Base-by-base conservation (phyloP, 441 rosid species). In the Populus hybrid region DNA sequence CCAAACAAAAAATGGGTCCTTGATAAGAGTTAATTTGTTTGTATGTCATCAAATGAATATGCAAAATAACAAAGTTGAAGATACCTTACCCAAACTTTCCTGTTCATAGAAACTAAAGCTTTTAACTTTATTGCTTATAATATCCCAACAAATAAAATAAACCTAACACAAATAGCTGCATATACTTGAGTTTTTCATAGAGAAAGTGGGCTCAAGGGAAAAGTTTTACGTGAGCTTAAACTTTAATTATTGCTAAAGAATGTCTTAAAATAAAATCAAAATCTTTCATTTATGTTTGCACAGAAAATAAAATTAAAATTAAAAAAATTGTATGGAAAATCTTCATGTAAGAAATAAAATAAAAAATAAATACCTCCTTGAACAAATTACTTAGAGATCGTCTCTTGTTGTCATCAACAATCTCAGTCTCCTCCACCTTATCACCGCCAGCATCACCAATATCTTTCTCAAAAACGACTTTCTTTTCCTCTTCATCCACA, bases 311-410 rank as follows among this genome's bases (percentile, higher is more conserved):
- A 28, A 28, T 2, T 28, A 26, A 26, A 26, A 26, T 26, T 26
- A 28, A 28, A 14, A 50, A 16, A 50, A 50, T 1, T 50, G 59
- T 50, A 50, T 50, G n/a, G n/a, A 50, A 16, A 50, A 50, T 50
- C n/a, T 50, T 16, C 8, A 16, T 1, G 5, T 5, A 5, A 50
- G 59, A 4, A 35, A 18, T 10, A 53, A 18, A 70, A 11, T 4
- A 67, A 11, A 1, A 9, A 63, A 68, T 35, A 5, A 8, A 35
- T 83, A 86, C 90, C 94, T 89, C 89, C 70, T 87, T 82, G 77
- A 92, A 88, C 86, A 92, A 84, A 81, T 79, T 82, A 82, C 90
- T 88, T 24, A 90, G 89, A 76, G 94, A 88, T 74, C 78, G 83
- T 30, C 89, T 85, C 64, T 84, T 85, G 73, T 11, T 67, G 30